A percentile compares a stretch with the other conserved stretches of the same genome.
phyloP scores from a whole-genome alignment of 306 rosid genomes.

The Glycine latifolia region DNA sequence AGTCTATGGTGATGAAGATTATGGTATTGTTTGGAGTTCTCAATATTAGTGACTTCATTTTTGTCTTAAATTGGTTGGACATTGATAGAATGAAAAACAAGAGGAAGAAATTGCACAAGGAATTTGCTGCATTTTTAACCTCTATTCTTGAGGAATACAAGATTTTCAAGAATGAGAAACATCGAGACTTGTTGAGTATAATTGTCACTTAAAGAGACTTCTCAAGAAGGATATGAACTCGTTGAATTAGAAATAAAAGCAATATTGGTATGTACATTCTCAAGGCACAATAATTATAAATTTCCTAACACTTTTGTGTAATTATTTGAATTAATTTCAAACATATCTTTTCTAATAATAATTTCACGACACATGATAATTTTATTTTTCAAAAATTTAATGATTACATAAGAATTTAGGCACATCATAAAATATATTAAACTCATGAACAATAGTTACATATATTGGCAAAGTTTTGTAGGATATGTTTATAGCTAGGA shows the following conservation, averaged over 20 bases:
- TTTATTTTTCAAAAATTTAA: too few relatives aligned
- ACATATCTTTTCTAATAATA: too few relatives aligned
- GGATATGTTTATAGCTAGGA: constrained; percentile 77
- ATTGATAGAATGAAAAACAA: constrained; percentile 64
- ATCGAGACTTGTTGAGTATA: constrained; percentile 63
- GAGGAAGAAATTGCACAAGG: constrained; percentile 72
- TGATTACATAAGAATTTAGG: neutral
- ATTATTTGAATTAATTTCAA: too few relatives aligned
- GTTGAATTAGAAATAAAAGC: constrained; percentile 76
- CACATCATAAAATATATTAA: neutral
- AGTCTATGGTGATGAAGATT: constrained; percentile 69
- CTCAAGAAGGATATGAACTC: constrained; percentile 55
- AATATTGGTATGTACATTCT: constrained; percentile 58
- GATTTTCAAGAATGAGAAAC: constrained; percentile 39
- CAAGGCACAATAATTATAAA: neutral
- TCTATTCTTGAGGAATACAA: constrained; percentile 65
- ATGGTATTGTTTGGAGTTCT: constrained; percentile 75
- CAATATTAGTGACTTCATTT: constrained; percentile 76
- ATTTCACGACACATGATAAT: too few relatives aligned
- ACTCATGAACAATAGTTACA: neutral
- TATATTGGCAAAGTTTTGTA: neutral
- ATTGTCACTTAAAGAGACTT: constrained; percentile 52
- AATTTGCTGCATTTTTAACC: constrained; percentile 65
- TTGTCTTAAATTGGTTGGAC: constrained; percentile 68
- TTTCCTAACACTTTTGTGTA: too few relatives aligned